A percentile compares a stretch with the other conserved stretches of the same genome.
phyloP scores from a whole-genome alignment of 176 grass and related monocot species.

The Aegilops bicornis region DNA sequence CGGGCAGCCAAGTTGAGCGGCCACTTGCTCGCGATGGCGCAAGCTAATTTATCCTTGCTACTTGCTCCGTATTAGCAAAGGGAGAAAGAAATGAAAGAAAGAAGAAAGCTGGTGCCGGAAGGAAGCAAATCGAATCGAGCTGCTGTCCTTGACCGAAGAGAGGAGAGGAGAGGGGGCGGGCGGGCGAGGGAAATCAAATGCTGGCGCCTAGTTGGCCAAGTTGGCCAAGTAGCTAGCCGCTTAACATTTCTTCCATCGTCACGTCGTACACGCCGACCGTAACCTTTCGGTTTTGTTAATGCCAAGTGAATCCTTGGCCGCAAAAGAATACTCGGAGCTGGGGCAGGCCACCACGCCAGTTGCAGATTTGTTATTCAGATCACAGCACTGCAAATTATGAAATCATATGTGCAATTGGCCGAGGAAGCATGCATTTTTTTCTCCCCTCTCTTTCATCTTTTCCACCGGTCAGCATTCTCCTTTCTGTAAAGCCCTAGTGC shows the following conservation, averaged over 20 bases:
- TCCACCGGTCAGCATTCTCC: neutral
- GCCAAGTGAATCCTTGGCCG: neutral
- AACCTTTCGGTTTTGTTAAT: neutral
- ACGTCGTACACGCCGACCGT: neutral
- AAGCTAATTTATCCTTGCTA: neutral
- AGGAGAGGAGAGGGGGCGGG: no score
- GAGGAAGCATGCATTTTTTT: neutral
- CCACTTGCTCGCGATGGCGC: conserved; percentile 26
- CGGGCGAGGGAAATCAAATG: neutral
- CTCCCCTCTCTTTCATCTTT: neutral
- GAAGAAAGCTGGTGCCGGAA: no score
- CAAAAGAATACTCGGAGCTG: no score
- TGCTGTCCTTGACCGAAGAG: neutral
- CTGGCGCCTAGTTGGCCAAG: conserved; percentile 11
- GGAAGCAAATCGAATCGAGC: conserved; percentile 3
- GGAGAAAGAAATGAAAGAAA: neutral
- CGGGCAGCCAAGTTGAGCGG: conserved; percentile 11
- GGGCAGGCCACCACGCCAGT: neutral
- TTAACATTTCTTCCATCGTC: neutral
- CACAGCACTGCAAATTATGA: neutral
- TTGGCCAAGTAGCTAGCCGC: conserved; percentile 27
- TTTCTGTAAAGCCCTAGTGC: neutral
- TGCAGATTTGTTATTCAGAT: neutral
- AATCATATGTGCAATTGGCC: neutral
- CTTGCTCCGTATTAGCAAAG: neutral